Evolutionary conservation across 2,329 filamentous ascomycete genomes (phyloP).

Genomic region (Macrophomina phaseolina): DNA sequence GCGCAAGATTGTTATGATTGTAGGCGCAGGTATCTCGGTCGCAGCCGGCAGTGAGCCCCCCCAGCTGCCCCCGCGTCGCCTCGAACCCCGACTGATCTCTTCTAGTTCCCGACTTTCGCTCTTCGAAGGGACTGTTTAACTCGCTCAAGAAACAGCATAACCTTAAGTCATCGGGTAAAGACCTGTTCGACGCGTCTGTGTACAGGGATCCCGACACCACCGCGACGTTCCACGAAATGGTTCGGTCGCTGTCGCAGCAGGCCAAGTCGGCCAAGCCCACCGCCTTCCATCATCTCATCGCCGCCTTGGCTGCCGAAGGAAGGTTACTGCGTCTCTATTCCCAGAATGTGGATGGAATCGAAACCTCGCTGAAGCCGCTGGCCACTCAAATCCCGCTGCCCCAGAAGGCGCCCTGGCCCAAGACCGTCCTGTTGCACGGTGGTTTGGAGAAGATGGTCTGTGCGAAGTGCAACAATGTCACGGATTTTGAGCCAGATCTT

Average conservation of each 20-base stretch:
- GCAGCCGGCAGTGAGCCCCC: slow-evolving; percentile 80
- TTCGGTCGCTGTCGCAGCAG: slow-evolving; percentile 82
- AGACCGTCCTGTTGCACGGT: slow-evolving; percentile 90
- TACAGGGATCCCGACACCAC: slow-evolving; percentile 92
- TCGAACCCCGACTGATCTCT: slow-evolving; percentile 31
- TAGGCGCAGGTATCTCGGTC: slow-evolving; percentile 95
- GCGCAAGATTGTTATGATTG: slow-evolving; percentile 96
- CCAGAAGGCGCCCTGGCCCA: slow-evolving; percentile 88
- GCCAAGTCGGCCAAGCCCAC: slow-evolving; percentile 81
- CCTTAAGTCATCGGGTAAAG: slow-evolving; percentile 89
- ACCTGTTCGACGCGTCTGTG: slow-evolving; percentile 95
- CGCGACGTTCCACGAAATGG: slow-evolving; percentile 93
- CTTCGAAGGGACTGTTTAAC: slow-evolving; percentile 85
- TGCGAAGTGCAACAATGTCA: slow-evolving; percentile 83
- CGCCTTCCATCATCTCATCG: slow-evolving; percentile 89
- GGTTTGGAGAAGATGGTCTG: slow-evolving; percentile 96
- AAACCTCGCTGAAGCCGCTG: slow-evolving; percentile 80
- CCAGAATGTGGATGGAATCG: slow-evolving; percentile 96
- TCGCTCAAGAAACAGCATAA: slow-evolving; percentile 86
- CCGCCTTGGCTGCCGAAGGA: slow-evolving; percentile 84
- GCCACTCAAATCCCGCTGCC: slow-evolving; percentile 81
- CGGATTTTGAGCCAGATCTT: slow-evolving; percentile 75
- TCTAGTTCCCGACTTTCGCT: slow-evolving; percentile 92
- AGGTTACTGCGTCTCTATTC: slow-evolving; percentile 90
- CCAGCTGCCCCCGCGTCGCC: slow-evolving; percentile 29